Evolutionary conservation across 371 early-diverging fungal genomes (phyloP), one percentile per base, ranked within the genome.

Genomic region (Syncephalis fuscata): DNA sequence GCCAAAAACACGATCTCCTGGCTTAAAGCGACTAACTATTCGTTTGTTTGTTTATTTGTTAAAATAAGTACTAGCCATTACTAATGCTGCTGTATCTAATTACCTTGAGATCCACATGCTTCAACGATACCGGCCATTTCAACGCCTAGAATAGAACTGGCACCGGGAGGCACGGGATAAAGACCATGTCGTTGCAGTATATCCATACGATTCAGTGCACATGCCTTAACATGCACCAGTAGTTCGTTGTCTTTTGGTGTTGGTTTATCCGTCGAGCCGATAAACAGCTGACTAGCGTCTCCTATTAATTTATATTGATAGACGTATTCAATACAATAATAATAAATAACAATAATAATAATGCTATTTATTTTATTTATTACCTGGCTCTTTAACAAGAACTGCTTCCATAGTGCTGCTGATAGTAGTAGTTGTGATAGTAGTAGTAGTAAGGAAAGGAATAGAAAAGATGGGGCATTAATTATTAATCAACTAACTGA

Each of bases 131-230:
- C 88, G 0, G 83, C 63, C 19, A 81, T 67, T 59, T 87, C 85
- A 10, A 84, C 80, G 26, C 88, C 88, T 15, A 87, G 62, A 45
- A 82, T 74, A 5, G 62, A 55, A 24, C 80, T 73, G 2, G 69
- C 79, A 20, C 68, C 73, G 0, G 67, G 55, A 3, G 84, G 82
- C 11, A 72, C 63, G 10, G 83, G 84, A 48, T 87, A 85, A 17
- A 48, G 50, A 1, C 84, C 84, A 45, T 76, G 61, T 45, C 88
- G 73, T 60, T 85, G 85, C 3, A 71, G 17, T 42, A 80, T 70
- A 56, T 87, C 88, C 78, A 82, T 78, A 11, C 88, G 70, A 52
- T 84, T 87, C 46, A 84, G 60, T 16, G 69, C 80, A 57, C 78
- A 78, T 46, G 57, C 61, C 53, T 71, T 64, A 24, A 73, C 61